Conservation (phyloP, 164 flowering plant genomes). For the Magnolia kwangsiensis region DNA sequence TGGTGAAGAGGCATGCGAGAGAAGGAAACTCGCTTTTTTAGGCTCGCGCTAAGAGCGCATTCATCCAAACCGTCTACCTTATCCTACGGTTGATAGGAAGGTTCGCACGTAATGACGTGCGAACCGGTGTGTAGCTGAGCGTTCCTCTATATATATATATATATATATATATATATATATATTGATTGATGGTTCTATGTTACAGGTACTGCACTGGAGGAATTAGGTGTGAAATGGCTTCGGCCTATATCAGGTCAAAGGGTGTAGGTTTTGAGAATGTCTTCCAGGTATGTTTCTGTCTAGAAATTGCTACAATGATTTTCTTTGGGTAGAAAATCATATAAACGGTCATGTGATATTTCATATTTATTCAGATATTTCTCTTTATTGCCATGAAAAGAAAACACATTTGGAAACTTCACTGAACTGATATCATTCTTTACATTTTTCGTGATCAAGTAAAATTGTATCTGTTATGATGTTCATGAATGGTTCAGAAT, state of each 20-base stretch:
- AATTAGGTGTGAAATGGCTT: slow-evolving; percentile 98
- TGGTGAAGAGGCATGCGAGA: too few species aligned
- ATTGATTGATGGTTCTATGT: slow-evolving; percentile 7
- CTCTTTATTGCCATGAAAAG: background rate
- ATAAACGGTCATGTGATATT: background rate
- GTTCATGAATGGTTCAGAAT: too few species aligned
- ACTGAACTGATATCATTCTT: background rate
- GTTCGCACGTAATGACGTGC: too few species aligned
- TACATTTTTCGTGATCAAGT: background rate
- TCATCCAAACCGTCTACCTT: too few species aligned
- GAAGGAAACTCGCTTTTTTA: too few species aligned
- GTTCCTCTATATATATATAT: too few species aligned
- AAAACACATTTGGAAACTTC: background rate
- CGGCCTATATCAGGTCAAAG: slow-evolving; percentile 86
- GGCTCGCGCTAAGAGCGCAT: too few species aligned
- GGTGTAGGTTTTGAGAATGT: slow-evolving; percentile 93
- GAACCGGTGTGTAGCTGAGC: too few species aligned
- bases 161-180: too few species aligned
- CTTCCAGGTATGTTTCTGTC: slow-evolving; percentile 54
- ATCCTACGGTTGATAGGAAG: too few species aligned
- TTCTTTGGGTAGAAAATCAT: background rate
- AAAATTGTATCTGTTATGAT: background rate
- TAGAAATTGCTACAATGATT: background rate
- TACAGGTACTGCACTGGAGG: slow-evolving; percentile 98
- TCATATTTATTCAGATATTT: background rate